Percentiles rank a stretch among this genome's conserved stretches.
Evolutionary conservation across 2,329 filamentous ascomycete genomes (phyloP).

Genomic region (Helminthosporium solani): DNA sequence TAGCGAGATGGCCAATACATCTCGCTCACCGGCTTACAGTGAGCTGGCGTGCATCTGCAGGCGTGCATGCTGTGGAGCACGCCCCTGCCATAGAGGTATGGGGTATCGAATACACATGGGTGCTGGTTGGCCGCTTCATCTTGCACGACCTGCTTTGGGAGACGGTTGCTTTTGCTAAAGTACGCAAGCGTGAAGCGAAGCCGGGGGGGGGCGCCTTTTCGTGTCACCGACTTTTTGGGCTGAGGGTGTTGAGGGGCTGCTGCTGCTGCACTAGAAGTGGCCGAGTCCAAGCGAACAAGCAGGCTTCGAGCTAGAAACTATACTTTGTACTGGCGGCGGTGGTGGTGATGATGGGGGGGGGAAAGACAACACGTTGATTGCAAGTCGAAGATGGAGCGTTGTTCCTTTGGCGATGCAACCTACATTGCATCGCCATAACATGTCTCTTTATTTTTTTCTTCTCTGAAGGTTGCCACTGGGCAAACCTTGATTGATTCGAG

Average conservation of each 20-base stretch:
- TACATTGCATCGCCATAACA: constrained; percentile 6
- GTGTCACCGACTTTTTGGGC: neutral
- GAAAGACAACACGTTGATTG: neutral
- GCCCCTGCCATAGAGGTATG: too few relatives aligned
- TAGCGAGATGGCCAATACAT: too few relatives aligned
- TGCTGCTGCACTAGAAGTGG: neutral
- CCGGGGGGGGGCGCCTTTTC: neutral
- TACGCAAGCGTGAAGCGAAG: neutral
- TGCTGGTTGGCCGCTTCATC: too few relatives aligned
- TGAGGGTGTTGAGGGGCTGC: neutral
- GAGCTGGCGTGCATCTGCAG: too few relatives aligned
- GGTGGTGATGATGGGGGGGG: neutral
- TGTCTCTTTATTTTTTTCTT: constrained; percentile 1
- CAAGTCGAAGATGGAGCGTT: neutral
- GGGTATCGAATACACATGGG: too few relatives aligned
- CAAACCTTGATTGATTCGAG: constrained; percentile 2
- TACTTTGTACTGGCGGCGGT: neutral
- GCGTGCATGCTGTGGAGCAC: too few relatives aligned
- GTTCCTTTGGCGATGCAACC: constrained; percentile 8
- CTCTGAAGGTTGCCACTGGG: constrained; percentile 5
- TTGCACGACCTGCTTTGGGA: too few relatives aligned
- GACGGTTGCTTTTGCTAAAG: too few relatives aligned
- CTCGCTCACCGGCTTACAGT: too few relatives aligned
- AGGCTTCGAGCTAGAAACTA: neutral
- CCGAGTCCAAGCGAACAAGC: neutral